A percentile compares a stretch with the other conserved stretches of the same genome.
These are phyloP conservation scores for Auricularia sp. DNA, from an alignment of 768 basidiomycete genomes.

Conservation along the genomic window DNA sequence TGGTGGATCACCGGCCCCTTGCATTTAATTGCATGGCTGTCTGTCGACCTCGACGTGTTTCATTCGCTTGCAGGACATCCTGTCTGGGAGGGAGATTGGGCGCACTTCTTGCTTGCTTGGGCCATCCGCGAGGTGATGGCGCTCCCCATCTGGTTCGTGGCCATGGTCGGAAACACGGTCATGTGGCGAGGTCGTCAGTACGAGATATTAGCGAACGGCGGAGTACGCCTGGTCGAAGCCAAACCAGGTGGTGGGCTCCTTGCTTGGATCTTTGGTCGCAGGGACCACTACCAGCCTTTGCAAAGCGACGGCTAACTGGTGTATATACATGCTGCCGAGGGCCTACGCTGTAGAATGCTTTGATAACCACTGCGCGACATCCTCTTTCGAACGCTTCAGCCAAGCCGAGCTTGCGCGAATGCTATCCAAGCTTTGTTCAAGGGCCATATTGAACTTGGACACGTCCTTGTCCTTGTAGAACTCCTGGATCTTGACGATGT, in stretches of 20 bases:
- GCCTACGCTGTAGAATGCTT: constrained; percentile 7
- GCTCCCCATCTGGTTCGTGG: constrained; percentile 80
- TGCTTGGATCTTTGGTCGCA: background rate
- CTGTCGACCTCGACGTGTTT: constrained; percentile 76
- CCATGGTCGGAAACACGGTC: constrained; percentile 73
- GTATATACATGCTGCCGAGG: background rate
- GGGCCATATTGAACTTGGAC: constrained; percentile 53
- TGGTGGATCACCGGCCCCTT: constrained; percentile 43
- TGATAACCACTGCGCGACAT: constrained; percentile 46
- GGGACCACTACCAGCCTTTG: background rate
- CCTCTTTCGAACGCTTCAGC: constrained; percentile 49
- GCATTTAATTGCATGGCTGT: constrained; percentile 63
- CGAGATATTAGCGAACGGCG: constrained; percentile 63
- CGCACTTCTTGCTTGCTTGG: constrained; percentile 46
- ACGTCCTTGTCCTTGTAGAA: constrained; percentile 66
- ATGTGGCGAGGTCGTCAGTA: constrained; percentile 82
- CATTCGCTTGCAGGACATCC: constrained; percentile 62
- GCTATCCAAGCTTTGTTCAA: constrained; percentile 60
- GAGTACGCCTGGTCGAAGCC: constrained; percentile 30
- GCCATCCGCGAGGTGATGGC: constrained; percentile 25
- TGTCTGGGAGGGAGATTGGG: constrained; percentile 37
- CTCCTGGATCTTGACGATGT: constrained; percentile 40
- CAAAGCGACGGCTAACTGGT: background rate
- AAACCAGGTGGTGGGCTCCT: background rate
- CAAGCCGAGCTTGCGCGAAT: constrained; percentile 52